Evolutionary conservation across 768 basidiomycete species (phyloP), one percentile per base, ranked within the genome.

Genomic region (Paxillus involutus): DNA sequence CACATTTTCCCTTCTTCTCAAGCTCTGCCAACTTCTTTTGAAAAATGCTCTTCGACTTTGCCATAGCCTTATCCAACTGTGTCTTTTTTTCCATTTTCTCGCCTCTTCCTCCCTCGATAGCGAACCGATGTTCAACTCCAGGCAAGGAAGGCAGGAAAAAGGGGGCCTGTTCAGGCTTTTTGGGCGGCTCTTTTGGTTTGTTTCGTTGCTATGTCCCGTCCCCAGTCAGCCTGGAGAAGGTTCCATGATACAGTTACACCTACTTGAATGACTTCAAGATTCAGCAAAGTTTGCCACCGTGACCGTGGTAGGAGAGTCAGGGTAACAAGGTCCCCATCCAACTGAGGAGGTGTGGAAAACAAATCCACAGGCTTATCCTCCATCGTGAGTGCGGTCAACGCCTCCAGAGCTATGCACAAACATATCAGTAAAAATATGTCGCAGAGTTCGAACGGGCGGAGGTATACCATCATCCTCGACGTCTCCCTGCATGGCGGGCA

Each of bases 121-220:
- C 89, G 68, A 98, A 96, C 16, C 91, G 82, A 16, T 84, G 79
- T 53, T 95, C 92, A 11, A 94, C 82, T 11, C 94, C 96, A 4
- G 90, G 88, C 11, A 98, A 72, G 1, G 94, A 93, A 19, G 96
- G 97, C 14, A 99, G 76, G 78, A 98, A 99, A 78, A 99, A 99
- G 0, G 97, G 97, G 1, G 94, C 96, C 55, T 92, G 83, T 72
- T 98, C 96, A 12, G 93, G 92, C 24, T 88, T 89, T 71, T 98
- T 98, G 7, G 94, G 94, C 0, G 94, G 84, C 58, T 97, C 95
- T 71, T 89, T 94, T 12, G 97, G 94, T 76, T 95, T 97, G 69
- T 98, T 98, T 51, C 97, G 86, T 80, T 90, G 88, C 89, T 96
- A 45, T 47, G 14, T 40, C 41, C 21, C 32, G 44, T 30, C 8